Evolutionary conservation across 2,329 filamentous ascomycete species (phyloP).

Genomic region (Beauveria varroae): DNA sequence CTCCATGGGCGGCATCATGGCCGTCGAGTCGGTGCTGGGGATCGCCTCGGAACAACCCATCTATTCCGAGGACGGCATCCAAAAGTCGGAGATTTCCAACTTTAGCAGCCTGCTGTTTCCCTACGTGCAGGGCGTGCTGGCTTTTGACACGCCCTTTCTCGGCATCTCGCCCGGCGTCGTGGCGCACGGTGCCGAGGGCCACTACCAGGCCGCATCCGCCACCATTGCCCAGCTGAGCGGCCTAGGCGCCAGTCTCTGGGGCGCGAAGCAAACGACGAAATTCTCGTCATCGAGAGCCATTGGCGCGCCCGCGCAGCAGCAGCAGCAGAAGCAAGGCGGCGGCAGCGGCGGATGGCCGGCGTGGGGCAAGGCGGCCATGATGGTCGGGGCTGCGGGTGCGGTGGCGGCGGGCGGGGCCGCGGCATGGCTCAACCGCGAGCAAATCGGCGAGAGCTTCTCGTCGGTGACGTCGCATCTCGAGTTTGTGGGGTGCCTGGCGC

Average conservation of each 20-base stretch:
- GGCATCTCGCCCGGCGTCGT: constrained; percentile 75
- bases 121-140: constrained; percentile 80
- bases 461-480: constrained; percentile 90
- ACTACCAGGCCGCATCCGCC: constrained; percentile 67
- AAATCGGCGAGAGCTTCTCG: constrained; percentile 64
- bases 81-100: constrained; percentile 26
- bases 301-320: constrained; percentile 5
- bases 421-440: constrained; percentile 77
- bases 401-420: constrained; percentile 76
- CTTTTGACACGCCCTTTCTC: constrained; percentile 90
- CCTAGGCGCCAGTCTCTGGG: constrained; percentile 62
- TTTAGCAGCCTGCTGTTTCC: constrained; percentile 78
- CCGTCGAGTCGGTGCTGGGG: constrained; percentile 75
- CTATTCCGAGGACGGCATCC: constrained; percentile 36
- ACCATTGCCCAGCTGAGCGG: constrained; percentile 61
- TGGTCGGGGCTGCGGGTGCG: constrained; percentile 75
- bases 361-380: constrained; percentile 81
- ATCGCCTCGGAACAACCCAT: constrained; percentile 53
- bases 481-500: constrained; percentile 83
- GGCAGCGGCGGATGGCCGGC: constrained; percentile 57
- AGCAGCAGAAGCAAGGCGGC: constrained; percentile 11
- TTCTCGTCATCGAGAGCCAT: constrained; percentile 13
- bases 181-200: constrained; percentile 79
- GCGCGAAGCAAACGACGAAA: constrained; percentile 28
- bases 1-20: constrained; percentile 90